Evolutionary conservation across 495 filamentous ascomycete species (phyloP), one percentile per base, ranked within the genome.

Genomic region (Penicillium paradoxum): DNA sequence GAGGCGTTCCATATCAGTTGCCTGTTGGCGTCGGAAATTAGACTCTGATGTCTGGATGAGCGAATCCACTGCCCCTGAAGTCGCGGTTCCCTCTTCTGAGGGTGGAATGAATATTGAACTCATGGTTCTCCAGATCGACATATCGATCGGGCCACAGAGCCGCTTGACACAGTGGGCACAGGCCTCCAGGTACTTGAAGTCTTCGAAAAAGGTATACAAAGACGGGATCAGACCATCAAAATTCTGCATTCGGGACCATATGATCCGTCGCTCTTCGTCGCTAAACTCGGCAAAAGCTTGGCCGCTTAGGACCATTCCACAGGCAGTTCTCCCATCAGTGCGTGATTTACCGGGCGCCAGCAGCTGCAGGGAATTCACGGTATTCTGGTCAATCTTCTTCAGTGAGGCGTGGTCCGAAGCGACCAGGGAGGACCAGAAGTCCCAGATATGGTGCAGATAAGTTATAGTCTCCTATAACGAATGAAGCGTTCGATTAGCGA

Each of bases 201-300:
- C 67, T 39, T 68, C 19, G 30, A 73, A 74, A 54, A 73, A 70
- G 24, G 61, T 70, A 45, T 67, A 64, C 6, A 71, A 53, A 43
- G 57, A 70, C 22, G 54, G 62, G 24, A 73, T 56, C 9, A 73
- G 47, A 1, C 61, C 21, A 22, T 71, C 37, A 42, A 50, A 53
- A 15, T 54, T 44, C 11, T 60, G 14, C 22, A 65, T 49, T 7
- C 25, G 13, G 49, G 18, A 29, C 56, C 25, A 64, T 34, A 73
- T 69, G 8, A 6, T 29, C 15, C 40, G 36, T 40, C 60, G 41
- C 43, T 70, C 58, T 30, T 54, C 21, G 7, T 65, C 44, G 22
- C 33, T 54, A 34, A 72, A 73, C n/a, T 54, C 45, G 5, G 48
- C 29, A 40, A 73, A 68, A 14, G 49, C 63, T 24, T 66, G 34